These are phyloP conservation scores for Scutellaria barbata DNA, from an alignment of 257 asterid genomes.

Conservation along the genomic window DNA sequence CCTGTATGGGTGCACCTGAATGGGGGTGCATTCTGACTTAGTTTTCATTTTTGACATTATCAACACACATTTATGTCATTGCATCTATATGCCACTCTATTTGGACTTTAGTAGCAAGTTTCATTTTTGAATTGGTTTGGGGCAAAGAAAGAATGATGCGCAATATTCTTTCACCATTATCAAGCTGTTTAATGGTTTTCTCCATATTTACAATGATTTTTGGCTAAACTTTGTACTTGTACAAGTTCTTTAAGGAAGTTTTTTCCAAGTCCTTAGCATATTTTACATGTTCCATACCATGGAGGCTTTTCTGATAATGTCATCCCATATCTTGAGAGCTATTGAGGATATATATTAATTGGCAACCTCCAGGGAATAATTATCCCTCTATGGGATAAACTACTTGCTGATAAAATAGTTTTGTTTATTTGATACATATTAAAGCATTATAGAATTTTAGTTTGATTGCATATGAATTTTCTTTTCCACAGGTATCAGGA, in stretches of 20 bases:
- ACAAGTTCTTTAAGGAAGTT: background rate
- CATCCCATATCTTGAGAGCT: background rate
- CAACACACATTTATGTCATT: background rate
- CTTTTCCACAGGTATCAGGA: slow-evolving; percentile 74
- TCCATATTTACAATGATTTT: background rate
- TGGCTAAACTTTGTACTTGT: background rate
- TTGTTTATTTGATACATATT: background rate
- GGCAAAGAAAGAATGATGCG: background rate
- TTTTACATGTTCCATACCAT: no score
- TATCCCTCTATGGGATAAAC: no score
- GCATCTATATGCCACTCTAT: background rate
- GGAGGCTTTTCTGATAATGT: no score
- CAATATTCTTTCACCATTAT: background rate
- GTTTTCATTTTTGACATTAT: background rate
- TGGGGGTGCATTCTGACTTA: background rate
- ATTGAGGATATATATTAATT: background rate
- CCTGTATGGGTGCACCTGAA: background rate
- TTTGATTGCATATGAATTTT: background rate
- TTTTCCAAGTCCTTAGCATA: background rate
- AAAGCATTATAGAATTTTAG: background rate
- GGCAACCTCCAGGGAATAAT: no score
- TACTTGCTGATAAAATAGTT: background rate
- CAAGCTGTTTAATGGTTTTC: background rate
- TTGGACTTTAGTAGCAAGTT: background rate
- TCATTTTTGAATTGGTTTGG: slow-evolving; percentile 1